These are phyloP conservation scores for Candida manassasensis DNA, from an alignment of 805 yeast genomes.

Conservation along the genomic window DNA sequence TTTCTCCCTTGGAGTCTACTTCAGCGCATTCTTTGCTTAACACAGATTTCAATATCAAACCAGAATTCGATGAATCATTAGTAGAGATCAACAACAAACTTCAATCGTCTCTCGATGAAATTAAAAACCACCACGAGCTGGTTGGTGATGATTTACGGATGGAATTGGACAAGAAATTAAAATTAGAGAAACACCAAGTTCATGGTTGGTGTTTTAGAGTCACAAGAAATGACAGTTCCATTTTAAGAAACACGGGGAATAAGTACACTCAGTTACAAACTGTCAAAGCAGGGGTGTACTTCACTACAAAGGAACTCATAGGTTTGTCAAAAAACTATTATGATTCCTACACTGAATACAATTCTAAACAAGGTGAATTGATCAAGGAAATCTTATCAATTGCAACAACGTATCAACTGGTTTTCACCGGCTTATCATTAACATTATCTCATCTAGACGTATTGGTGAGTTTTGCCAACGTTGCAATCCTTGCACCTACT, in stretches of 20 bases:
- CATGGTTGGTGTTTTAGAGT: slow-evolving; percentile 95
- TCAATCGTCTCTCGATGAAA: slow-evolving; percentile 48
- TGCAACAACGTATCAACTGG: slow-evolving; percentile 75
- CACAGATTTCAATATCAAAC: slow-evolving; percentile 79
- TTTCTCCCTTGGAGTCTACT: slow-evolving; percentile 68
- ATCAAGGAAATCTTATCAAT: slow-evolving; percentile 81
- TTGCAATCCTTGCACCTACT: slow-evolving; percentile 68
- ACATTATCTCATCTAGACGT: slow-evolving; percentile 78
- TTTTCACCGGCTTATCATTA: slow-evolving; percentile 63
- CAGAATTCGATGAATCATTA: slow-evolving; percentile 83
- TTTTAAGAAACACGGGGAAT: slow-evolving; percentile 53
- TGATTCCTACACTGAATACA: slow-evolving; percentile 62
- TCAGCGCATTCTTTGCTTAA: slow-evolving; percentile 26
- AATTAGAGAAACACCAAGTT: slow-evolving; percentile 78
- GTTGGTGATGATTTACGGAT: slow-evolving; percentile 72
- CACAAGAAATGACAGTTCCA: slow-evolving; percentile 83
- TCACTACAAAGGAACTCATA: slow-evolving; percentile 67
- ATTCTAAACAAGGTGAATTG: slow-evolving; percentile 67
- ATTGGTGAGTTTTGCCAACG: slow-evolving; percentile 78
- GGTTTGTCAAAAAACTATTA: slow-evolving; percentile 55
- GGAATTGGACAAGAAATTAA: slow-evolving; percentile 84
- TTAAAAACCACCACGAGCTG: slow-evolving; percentile 55
- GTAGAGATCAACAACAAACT: slow-evolving; percentile 55
- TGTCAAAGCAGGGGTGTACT: slow-evolving; percentile 91
- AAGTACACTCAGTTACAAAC: slow-evolving; percentile 79